These are phyloP conservation scores for Breynia disticha DNA, from an alignment of 441 rosid genomes.

Conservation along the genomic window DNA sequence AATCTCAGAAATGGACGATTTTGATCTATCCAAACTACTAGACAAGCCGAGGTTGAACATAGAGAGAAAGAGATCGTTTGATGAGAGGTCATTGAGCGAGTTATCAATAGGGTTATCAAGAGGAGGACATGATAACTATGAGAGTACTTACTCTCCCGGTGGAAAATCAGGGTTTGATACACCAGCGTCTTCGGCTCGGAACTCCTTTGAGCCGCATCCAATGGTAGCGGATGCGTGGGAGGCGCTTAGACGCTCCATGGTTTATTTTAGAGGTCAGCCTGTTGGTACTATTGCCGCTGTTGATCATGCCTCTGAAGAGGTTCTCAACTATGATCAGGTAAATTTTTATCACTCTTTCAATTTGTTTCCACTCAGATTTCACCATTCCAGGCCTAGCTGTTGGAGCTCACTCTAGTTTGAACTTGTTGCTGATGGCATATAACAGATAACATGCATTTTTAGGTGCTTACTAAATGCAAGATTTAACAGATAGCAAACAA, in stretches of 20 bases:
- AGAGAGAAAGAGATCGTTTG: conserved; percentile 78
- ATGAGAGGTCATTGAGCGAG: conserved; percentile 74
- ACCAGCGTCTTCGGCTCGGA: conserved; percentile 59
- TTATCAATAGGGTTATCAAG: conserved; percentile 48
- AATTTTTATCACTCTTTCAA: no score
- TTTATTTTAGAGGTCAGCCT: conserved; percentile 62
- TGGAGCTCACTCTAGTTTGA: no score
- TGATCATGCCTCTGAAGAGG: conserved; percentile 83
- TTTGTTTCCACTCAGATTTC: no score
- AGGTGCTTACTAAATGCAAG: no score
- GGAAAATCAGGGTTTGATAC: conserved; percentile 69
- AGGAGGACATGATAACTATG: conserved; percentile 34
- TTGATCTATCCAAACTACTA: conserved; percentile 56
- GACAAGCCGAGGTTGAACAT: conserved; percentile 71
- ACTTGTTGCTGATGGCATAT: no score
- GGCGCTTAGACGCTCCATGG: conserved; percentile 59
- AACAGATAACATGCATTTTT: no score
- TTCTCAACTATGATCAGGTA: conserved; percentile 82
- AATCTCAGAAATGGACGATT: conserved; percentile 61
- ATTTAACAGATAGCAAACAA: no score
- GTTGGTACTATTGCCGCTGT: conserved; percentile 87
- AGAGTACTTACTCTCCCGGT: conserved; percentile 56
- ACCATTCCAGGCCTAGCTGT: no score
- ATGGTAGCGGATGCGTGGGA: conserved; percentile 98
- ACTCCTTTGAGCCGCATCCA: conserved; percentile 80